A percentile compares a stretch with the other conserved stretches of the same genome.
phyloP scores from a whole-genome alignment of 2,329 filamentous ascomycete genomes.

The Hypoxylon sp. region DNA sequence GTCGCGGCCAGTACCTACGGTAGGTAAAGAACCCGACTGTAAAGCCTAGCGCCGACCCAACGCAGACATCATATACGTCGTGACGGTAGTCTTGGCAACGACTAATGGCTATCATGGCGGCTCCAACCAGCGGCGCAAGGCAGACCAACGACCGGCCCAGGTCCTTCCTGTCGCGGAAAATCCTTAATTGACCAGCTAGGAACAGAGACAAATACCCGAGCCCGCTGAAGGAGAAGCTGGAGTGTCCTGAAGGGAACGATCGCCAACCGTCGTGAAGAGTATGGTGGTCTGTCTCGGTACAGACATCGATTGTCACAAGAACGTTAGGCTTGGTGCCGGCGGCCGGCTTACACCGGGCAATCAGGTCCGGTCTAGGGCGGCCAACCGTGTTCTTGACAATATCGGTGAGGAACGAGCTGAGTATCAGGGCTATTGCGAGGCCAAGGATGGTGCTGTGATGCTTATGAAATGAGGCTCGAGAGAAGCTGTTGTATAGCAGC shows the following conservation, averaged over 20 bases:
- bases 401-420: slow-evolving; percentile 89
- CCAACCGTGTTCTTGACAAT: slow-evolving; percentile 91
- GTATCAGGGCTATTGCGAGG: slow-evolving; percentile 80
- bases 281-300: slow-evolving; percentile 78
- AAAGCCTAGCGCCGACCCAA: slow-evolving; percentile 73
- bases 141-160: slow-evolving; percentile 71
- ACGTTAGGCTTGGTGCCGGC: slow-evolving; percentile 62
- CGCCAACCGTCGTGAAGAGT: slow-evolving; percentile 86
- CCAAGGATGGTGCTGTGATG: slow-evolving; percentile 88
- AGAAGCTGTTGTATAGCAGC: slow-evolving; percentile 73
- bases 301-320: slow-evolving; percentile 77
- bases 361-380: slow-evolving; percentile 74
- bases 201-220: slow-evolving; percentile 81
- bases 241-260: slow-evolving; percentile 86
- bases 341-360: slow-evolving; percentile 84
- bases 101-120: slow-evolving; percentile 77
- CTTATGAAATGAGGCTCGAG: slow-evolving; percentile 79
- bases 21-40: slow-evolving; percentile 76
- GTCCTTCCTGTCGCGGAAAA: slow-evolving; percentile 68
- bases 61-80: slow-evolving; percentile 77
- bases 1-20: slow-evolving; percentile 72
- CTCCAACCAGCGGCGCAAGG: slow-evolving; percentile 71
- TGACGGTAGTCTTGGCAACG: slow-evolving; percentile 79
- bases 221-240: slow-evolving; percentile 83
- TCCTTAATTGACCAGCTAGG: slow-evolving; percentile 75